Percentiles rank a stretch among this genome's conserved stretches.
These are phyloP conservation scores for Solanum hybrid DNA, from an alignment of 305 asterid genomes.

Conservation along the genomic window DNA sequence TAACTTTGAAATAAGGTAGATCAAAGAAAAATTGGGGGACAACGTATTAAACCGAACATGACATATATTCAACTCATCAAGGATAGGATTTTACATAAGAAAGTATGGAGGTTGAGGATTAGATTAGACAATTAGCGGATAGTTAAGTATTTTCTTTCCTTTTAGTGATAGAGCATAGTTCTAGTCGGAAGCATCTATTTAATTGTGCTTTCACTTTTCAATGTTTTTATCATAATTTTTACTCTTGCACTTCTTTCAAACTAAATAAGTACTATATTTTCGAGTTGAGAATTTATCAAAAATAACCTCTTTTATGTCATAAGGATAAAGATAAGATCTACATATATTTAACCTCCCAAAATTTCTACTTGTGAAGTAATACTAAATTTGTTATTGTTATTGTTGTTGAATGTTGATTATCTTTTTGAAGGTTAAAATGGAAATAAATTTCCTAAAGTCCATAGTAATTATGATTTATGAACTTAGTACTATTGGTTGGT, in stretches of 20 bases:
- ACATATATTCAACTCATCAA: background rate
- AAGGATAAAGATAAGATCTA: background rate
- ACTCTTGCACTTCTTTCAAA: background rate
- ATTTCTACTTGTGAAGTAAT: background rate
- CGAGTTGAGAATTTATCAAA: background rate
- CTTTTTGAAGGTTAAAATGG: background rate
- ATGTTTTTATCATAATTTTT: background rate
- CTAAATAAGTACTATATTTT: background rate
- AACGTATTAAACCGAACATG: background rate
- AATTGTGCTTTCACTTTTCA: background rate
- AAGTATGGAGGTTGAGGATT: background rate
- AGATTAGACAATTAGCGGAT: background rate
- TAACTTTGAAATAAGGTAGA: background rate
- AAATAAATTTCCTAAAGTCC: background rate
- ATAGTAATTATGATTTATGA: background rate
- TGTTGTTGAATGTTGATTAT: background rate
- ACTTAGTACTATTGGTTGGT: background rate
- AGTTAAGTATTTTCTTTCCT: background rate
- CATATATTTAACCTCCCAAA: background rate
- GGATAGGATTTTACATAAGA: background rate
- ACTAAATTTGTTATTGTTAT: background rate
- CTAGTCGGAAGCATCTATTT: background rate
- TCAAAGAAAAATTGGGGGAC: background rate
- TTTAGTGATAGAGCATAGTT: background rate
- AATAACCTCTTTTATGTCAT: background rate